Conservation (phyloP, 2,329 filamentous ascomycete species). For the Sphaerulina populicola region DNA sequence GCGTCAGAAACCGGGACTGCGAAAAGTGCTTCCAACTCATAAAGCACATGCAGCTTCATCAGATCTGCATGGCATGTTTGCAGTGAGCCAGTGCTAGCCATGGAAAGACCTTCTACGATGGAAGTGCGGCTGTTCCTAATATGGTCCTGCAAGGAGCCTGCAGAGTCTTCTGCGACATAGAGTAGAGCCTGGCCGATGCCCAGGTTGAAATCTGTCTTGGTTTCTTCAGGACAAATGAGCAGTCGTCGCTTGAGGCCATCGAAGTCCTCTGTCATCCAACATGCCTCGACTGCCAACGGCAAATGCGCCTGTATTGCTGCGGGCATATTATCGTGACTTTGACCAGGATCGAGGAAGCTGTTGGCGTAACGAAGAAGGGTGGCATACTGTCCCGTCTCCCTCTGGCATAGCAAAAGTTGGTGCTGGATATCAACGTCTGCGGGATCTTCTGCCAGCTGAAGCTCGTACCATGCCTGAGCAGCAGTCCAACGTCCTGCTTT, state of each 20-base stretch:
- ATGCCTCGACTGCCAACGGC: slow-evolving; percentile 80
- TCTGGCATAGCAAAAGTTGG: slow-evolving; percentile 77
- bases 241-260: slow-evolving; percentile 59
- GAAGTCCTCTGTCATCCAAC: slow-evolving; percentile 84
- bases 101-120: slow-evolving; percentile 65
- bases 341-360: slow-evolving; percentile 46
- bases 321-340: slow-evolving; percentile 6
- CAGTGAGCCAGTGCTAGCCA: slow-evolving; percentile 68
- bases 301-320: slow-evolving; percentile 35
- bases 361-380: slow-evolving; percentile 74
- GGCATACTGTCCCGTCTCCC: slow-evolving; percentile 82
- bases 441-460: slow-evolving; percentile 72
- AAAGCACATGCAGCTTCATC: slow-evolving; percentile 75
- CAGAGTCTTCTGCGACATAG: slow-evolving; percentile 46
- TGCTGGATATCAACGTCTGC: slow-evolving; percentile 68
- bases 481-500: slow-evolving; percentile 91
- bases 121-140: slow-evolving; percentile 60
- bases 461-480: slow-evolving; percentile 95
- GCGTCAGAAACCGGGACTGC: slow-evolving; percentile 25
- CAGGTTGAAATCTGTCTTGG: slow-evolving; percentile 65
- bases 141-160: slow-evolving; percentile 46
- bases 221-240: slow-evolving; percentile 19
- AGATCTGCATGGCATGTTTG: slow-evolving; percentile 77
- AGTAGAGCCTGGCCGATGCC: slow-evolving; percentile 62
- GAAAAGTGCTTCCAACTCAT: slow-evolving; percentile 74